Evolutionary conservation across 2,329 filamentous ascomycete genomes (phyloP), one percentile per base, ranked within the genome.

Genomic region (Juglanconis oblonga): DNA sequence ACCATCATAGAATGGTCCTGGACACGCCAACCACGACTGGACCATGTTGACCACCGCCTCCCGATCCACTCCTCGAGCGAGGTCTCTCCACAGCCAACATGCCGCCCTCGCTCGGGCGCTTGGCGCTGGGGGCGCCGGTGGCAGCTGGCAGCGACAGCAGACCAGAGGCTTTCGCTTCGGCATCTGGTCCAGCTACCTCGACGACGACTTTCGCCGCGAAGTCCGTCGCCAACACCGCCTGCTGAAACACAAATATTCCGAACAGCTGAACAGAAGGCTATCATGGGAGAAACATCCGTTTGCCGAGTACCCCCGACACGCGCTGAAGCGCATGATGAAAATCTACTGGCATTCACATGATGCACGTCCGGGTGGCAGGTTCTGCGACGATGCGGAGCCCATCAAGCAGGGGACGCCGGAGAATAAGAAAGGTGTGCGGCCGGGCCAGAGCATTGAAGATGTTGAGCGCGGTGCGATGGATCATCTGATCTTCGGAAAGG

Each of bases 151-250:
- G 52, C 68, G 65, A 17, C 71, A 75, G 48, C 80, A 82, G 63
- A 71, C 66, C 38, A 79, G 84, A 40, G 68, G 67, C 40, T 82
- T 84, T 62, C 79, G 81, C 61, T 77, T 84, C 61, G 77, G 75
- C 55, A 65, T 76, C 17, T 83, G 81, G 77, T 74, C 77, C 7
- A 75, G 73, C 35, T 75, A 74, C 49, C 64, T 76, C 33, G 76
- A 81, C 63, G 69, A 72, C 13, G 73, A 78, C 17, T 70, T 72
- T 24, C 73, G 76, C 44, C 75, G 72, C 48, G 77, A 82, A 55
- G 62, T 76, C 35, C 76, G 77, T 54, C 78, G 76, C 48, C 80
- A 77, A 11, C 73, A 77, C 62, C 75, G 76, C 56, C 62, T 67
- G 4, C 44, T 77, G 10, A 79, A 77, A 49, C 76, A 81, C 65